Base-by-base conservation (phyloP, 495 filamentous ascomycete genomes). In the Opeltia flavorubescens region DNA sequence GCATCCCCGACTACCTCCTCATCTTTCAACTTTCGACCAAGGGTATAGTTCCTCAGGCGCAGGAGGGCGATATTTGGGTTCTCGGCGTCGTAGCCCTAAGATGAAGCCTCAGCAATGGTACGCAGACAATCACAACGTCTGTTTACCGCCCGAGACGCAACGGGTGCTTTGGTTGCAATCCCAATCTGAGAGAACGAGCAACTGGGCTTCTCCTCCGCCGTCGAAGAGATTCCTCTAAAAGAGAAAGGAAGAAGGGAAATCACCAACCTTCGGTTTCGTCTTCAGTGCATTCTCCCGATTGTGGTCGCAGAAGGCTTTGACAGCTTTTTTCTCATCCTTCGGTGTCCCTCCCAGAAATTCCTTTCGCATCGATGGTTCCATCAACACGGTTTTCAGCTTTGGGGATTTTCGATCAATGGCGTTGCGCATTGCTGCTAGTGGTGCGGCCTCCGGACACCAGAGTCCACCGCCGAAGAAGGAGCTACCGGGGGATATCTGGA, bases 201-300 rank as follows among this genome's bases (percentile, higher is more conserved):
- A 31, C 6, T 13, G 13, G 29, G 6, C 29, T 6, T 13, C 29
- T 13, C 6, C 29, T 31, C 13, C 29, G 13, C 27, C 26, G 4
- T n/a, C 25, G 12, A 26, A 27, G n/a, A 48, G 8, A 8, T 23
- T 28, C 51, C 48, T 31, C 18, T 21, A 24, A 25, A n/a, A n/a
- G n/a, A n/a, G n/a, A n/a, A n/a, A n/a, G n/a, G n/a, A n/a, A n/a
- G n/a, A n/a, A n/a, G n/a, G n/a, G n/a, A n/a, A n/a, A n/a, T n/a
- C n/a, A 61, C 75, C 52, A 61, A 89, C 84, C 77, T 87, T 89
- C 0, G 87, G 87, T 56, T 83, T 83, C 30, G 75, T 88, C 70
- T 91, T 91, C 9, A 94, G 66, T 35, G 84, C 83, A 46, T 74
- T 80, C 52, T 80, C 78, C 49, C 67, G 62, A 53, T 89, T 94